Evolutionary conservation across 2,329 filamentous ascomycete genomes (phyloP).

Genomic region (Calycina herbarum): DNA sequence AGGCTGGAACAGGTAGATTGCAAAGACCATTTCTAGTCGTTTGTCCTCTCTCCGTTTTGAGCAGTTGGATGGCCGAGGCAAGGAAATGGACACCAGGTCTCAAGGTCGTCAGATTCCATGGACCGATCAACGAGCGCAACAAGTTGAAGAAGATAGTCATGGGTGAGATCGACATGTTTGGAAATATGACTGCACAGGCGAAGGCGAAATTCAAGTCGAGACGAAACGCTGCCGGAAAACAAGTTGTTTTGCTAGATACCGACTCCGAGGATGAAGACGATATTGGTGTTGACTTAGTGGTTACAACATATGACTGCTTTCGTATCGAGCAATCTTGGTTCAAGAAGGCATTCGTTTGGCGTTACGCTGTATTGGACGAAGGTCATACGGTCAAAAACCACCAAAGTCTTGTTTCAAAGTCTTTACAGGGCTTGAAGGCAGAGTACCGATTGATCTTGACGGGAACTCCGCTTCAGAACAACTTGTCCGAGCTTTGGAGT

Average conservation of each 20-base stretch:
- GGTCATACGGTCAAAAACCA: conserved; percentile 53
- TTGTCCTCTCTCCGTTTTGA: conserved; percentile 51
- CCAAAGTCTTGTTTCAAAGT: conserved; percentile 34
- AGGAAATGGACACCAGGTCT: conserved; percentile 49
- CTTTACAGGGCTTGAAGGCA: conserved; percentile 38
- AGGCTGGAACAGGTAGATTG: conserved; percentile 39
- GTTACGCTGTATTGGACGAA: conserved; percentile 54
- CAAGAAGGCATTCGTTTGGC: conserved; percentile 51
- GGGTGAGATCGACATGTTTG: conserved; percentile 47
- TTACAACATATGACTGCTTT: conserved; percentile 53
- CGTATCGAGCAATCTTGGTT: conserved; percentile 49
- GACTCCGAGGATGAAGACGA: conserved; percentile 35
- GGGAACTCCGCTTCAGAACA: conserved; percentile 58
- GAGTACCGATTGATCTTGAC: conserved; percentile 40
- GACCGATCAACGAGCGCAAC: conserved; percentile 44
- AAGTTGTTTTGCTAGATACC: conserved; percentile 28
- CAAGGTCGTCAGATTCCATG: conserved; percentile 50
- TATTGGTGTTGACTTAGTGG: conserved; percentile 43
- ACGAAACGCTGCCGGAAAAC: conserved; percentile 24
- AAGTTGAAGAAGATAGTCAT: conserved; percentile 48
- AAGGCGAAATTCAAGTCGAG: conserved; percentile 31
- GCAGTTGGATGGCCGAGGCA: conserved; percentile 49
- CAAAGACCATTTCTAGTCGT: conserved; percentile 47
- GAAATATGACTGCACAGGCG: conserved; percentile 39
- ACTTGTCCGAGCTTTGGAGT: conserved; percentile 57